phyloP scores from a whole-genome alignment of 2,329 filamentous ascomycete genomes.

The Fusarium robinianum region DNA sequence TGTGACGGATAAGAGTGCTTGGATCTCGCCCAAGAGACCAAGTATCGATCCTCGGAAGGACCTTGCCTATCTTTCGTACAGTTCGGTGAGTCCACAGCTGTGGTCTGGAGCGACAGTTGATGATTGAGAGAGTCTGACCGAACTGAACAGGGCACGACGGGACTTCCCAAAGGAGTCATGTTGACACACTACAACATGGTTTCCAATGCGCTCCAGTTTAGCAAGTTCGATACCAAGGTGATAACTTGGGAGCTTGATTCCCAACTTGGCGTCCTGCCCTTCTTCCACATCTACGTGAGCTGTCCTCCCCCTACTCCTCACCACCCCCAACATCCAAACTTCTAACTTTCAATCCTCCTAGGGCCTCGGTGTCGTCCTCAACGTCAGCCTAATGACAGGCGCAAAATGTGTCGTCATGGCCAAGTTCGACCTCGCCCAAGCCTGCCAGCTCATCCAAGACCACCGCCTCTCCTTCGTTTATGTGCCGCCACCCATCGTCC shows the following conservation, averaged over 20 bases:
- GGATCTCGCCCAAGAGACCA: conserved; percentile 57
- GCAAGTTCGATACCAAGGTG: conserved; percentile 57
- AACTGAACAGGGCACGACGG: conserved; percentile 79
- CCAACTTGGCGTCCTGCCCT: conserved; percentile 79
- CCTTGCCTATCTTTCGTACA: conserved; percentile 84
- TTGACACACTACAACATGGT: conserved; percentile 83
- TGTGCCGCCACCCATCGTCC: conserved; percentile 81
- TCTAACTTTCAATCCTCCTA: conserved; percentile 10
- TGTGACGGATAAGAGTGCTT: conserved; percentile 62
- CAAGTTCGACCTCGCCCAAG: conserved; percentile 79
- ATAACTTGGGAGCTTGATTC: conserved; percentile 68
- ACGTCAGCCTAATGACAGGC: conserved; percentile 56
- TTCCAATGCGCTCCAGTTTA: conserved; percentile 67
- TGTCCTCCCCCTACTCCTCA: neutral
- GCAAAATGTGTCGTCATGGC: conserved; percentile 73
- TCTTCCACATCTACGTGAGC: conserved; percentile 87
- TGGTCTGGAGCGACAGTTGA: neutral
- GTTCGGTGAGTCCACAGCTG: conserved; percentile 52
- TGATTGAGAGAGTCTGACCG: too few species aligned
- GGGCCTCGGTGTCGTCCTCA: conserved; percentile 42
- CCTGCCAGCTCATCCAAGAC: conserved; percentile 76
- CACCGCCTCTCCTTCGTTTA: conserved; percentile 77
- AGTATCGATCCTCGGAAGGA: conserved; percentile 72
- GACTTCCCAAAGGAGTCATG: conserved; percentile 89
- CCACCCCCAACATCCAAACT: neutral